A percentile compares a stretch with the other conserved stretches of the same genome.
Conservation (phyloP, 2,329 filamentous ascomycete species). For the Aspergillus unguis region DNA sequence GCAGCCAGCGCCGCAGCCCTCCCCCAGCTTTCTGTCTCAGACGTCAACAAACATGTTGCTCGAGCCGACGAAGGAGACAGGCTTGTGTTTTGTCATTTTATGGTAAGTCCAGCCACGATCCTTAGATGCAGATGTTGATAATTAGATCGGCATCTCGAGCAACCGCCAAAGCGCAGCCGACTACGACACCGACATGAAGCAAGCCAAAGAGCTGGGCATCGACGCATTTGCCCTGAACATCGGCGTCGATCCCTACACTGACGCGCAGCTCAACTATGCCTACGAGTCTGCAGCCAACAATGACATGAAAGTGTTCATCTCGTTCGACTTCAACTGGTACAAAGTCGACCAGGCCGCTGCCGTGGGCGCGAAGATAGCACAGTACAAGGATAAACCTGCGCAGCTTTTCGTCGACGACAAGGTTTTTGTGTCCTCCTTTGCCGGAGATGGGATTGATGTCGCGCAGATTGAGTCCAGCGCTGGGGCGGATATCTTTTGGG, state of each 20-base stretch:
- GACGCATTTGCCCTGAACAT: conserved; percentile 54
- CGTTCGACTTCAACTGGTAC: conserved; percentile 57
- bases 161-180: conserved; percentile 43
- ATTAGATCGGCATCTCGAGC: conserved; percentile 46
- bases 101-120: conserved; percentile 27
- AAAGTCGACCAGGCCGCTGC: conserved; percentile 33
- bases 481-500: conserved; percentile 47
- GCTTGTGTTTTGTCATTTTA: conserved; percentile 47
- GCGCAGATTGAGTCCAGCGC: conserved; percentile 42
- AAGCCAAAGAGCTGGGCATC: conserved; percentile 44
- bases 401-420: conserved; percentile 52
- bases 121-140: not conserved
- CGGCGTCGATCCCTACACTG: conserved; percentile 42
- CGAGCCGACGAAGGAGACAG: conserved; percentile 14
- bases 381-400: conserved; percentile 44
- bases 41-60: not conserved
- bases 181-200: conserved; percentile 49
- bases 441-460: conserved; percentile 48
- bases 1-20: conserved; percentile 17
- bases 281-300: conserved; percentile 49
- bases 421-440: conserved; percentile 55
- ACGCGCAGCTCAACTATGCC: conserved; percentile 48
- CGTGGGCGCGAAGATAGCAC: conserved; percentile 46
- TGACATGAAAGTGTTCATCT: conserved; percentile 55
- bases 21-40: conserved; percentile 7